Evolutionary conservation across 352 stramenopile species (phyloP).

Genomic region (Phytophthora pistaciae): DNA sequence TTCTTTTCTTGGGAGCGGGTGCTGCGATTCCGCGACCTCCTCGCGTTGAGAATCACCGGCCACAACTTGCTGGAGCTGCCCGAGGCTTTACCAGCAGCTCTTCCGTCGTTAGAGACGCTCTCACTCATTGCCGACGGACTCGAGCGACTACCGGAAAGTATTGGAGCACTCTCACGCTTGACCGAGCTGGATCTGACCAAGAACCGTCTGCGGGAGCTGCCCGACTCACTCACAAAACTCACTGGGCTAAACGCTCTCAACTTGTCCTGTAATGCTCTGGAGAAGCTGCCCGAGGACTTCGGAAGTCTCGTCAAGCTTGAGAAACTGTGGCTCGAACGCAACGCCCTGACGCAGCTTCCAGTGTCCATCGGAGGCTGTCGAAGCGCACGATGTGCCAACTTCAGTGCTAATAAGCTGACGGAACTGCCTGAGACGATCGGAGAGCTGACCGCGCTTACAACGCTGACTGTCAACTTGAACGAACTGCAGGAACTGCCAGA

Average conservation of each 20-base stretch:
- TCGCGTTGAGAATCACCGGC: conserved; percentile 65
- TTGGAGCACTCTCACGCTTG: conserved; percentile 42
- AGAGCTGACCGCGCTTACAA: conserved; percentile 49
- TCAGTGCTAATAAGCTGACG: conserved; percentile 53
- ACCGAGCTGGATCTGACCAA: conserved; percentile 70
- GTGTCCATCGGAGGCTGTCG: conserved; percentile 48
- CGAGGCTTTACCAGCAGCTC: conserved; percentile 23
- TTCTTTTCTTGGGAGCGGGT: conserved; percentile 69
- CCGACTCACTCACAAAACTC: conserved; percentile 57
- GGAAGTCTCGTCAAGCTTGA: conserved; percentile 43
- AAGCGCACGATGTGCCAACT: conserved; percentile 45
- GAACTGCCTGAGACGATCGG: conserved; percentile 49
- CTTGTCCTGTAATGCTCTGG: conserved; percentile 60
- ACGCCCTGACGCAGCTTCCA: conserved; percentile 52
- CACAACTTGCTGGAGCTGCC: conserved; percentile 49
- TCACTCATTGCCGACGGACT: conserved; percentile 61
- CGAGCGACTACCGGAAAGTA: conserved; percentile 56
- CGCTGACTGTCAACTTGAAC: conserved; percentile 67
- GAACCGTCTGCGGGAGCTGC: conserved; percentile 56
- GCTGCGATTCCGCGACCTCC: conserved; percentile 46
- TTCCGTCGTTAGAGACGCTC: conserved; percentile 53
- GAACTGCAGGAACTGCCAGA: conserved; percentile 56
- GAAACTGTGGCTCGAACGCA: conserved; percentile 65
- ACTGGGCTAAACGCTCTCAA: conserved; percentile 47
- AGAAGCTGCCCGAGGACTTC: conserved; percentile 54